Evolutionary conservation across 1,284 basidiomycete genomes (phyloP), one percentile per base, ranked within the genome.

Genomic region (Mixia osmundae): DNA sequence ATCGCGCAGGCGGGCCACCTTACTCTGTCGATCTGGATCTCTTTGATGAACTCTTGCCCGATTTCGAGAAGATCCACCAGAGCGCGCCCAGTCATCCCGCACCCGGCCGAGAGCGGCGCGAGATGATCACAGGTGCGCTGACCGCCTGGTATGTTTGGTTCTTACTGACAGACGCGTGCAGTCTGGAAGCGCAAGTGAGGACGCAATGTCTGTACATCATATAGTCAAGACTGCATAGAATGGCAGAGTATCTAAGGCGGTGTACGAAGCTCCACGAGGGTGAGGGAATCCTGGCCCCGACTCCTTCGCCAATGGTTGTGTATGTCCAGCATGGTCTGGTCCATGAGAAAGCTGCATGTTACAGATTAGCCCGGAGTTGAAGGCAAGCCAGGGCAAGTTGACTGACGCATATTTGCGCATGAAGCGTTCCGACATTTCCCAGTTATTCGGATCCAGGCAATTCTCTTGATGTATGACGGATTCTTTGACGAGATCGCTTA

Each of bases 1-100:
- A 45, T 23, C 33, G 47, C 1, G 29, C 37, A 27, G 44, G 44
- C 8, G 47, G 47, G 11, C 47, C 47, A 4, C 47, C 47, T 2
- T 48, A 43, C 35, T 47, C 45, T 1, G 41, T 48, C 5, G 43
- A 42, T 15, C 39, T 41, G 22, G 42, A 44, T 30, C 36, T 43
- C 1, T 46, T 44, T 36, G 40, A 42, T 2, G 16, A 33, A 7
- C 38, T 45, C 5, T n/a, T n/a, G n/a, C n/a, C n/a, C n/a, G n/a
- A n/a, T n/a, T n/a, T n/a, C n/a, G n/a, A n/a, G n/a, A n/a, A n/a
- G n/a, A n/a, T n/a, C n/a, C n/a, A n/a, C n/a, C n/a, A n/a, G n/a
- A n/a, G n/a, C n/a, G n/a, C n/a, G n/a, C n/a, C n/a, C n/a, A n/a
- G n/a, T n/a, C n/a, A n/a, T n/a, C n/a, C n/a, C n/a, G n/a, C n/a